Base-by-base conservation (phyloP, 768 basidiomycete species). In the Pisolithus tinctorius region DNA sequence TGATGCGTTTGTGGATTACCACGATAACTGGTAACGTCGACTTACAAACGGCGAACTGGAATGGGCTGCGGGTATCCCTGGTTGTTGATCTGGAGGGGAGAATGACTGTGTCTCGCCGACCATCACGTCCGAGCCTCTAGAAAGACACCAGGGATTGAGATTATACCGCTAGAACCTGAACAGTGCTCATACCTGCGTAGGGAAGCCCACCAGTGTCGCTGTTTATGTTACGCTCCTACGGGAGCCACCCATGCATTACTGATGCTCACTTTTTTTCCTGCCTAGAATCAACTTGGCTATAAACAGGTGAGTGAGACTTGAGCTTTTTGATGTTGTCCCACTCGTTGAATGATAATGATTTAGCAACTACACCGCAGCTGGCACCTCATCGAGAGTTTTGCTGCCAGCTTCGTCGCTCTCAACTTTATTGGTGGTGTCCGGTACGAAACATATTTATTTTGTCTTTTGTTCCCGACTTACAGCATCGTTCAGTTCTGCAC, bases 181-280 rank as follows among this genome's bases (percentile, higher is more conserved):
- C 86, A 91, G 89, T 78, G 87, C 82, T 90, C 79, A 92, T 78
- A 90, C 88, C 88, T 91, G 91, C 92, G 91, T 89, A 92, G 90
- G 89, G 89, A 93, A 89, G 86, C 86, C 86, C 75, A 50, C 76
- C 80, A 86, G 86, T 81, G 74, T 84, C 71, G 60, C 67, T 72
- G 71, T 69, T 65, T 68, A 66, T 63, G 66, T 63, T 57, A 65
- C 71, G 68, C 72, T 67, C 60, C 66, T 53, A 53, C 59, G 62
- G 67, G 70, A 73, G 75, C 63, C 60, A 64, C 49, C 59, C 54
- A 59, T 60, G 58, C 60, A 58, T 63, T 66, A 74, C 85, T 90
- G 69, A 88, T 75, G 34, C 56, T 63, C 7, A 50, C 49, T 34
- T 60, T 58, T 71, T 59, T 61, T 54, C 48, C 57, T 56, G 45